Percentiles rank a stretch among this genome's conserved stretches.
These are phyloP conservation scores for Stenogyne calaminthoides DNA, from an alignment of 305 asterid genomes.

Conservation along the genomic window DNA sequence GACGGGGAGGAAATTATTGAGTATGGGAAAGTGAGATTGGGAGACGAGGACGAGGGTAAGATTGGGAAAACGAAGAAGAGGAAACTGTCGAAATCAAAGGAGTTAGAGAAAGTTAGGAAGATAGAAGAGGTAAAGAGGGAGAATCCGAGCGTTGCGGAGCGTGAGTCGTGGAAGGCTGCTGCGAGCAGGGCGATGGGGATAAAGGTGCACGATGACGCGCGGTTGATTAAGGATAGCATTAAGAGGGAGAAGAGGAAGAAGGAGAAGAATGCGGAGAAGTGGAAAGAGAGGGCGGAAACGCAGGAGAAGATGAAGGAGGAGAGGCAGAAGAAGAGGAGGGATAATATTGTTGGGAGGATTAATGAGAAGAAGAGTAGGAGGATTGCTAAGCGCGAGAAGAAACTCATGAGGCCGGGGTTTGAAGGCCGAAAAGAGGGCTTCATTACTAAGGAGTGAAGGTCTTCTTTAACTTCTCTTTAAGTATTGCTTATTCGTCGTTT, in stretches of 20 bases:
- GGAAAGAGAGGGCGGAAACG: slow-evolving; percentile 82
- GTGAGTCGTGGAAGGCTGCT: slow-evolving; percentile 83
- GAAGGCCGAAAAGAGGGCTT: slow-evolving; percentile 83
- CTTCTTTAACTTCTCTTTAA: background rate
- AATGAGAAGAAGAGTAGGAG: slow-evolving; percentile 80
- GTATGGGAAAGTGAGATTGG: slow-evolving; percentile 75
- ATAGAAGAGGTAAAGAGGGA: slow-evolving; percentile 66
- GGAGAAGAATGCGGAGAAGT: slow-evolving; percentile 75
- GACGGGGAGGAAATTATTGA: slow-evolving; percentile 61
- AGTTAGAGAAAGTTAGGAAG: slow-evolving; percentile 62
- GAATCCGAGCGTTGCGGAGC: slow-evolving; percentile 59
- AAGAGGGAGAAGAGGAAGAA: slow-evolving; percentile 75
- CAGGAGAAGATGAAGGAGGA: slow-evolving; percentile 64
- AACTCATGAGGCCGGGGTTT: slow-evolving; percentile 92
- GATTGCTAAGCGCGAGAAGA: slow-evolving; percentile 94
- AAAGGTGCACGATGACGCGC: slow-evolving; percentile 84
- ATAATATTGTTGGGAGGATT: slow-evolving; percentile 72
- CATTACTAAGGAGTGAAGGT: slow-evolving; percentile 62
- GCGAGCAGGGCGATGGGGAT: slow-evolving; percentile 76
- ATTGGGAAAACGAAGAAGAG: slow-evolving; percentile 46
- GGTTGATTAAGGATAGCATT: slow-evolving; percentile 73
- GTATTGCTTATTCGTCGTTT: background rate
- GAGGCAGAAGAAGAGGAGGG: slow-evolving; percentile 80
- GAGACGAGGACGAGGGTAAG: slow-evolving; percentile 57
- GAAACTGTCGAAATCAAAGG: slow-evolving; percentile 61